These are phyloP conservation scores for Scolecobasidium constrictum DNA, from an alignment of 2,329 filamentous ascomycete genomes.

Conservation along the genomic window DNA sequence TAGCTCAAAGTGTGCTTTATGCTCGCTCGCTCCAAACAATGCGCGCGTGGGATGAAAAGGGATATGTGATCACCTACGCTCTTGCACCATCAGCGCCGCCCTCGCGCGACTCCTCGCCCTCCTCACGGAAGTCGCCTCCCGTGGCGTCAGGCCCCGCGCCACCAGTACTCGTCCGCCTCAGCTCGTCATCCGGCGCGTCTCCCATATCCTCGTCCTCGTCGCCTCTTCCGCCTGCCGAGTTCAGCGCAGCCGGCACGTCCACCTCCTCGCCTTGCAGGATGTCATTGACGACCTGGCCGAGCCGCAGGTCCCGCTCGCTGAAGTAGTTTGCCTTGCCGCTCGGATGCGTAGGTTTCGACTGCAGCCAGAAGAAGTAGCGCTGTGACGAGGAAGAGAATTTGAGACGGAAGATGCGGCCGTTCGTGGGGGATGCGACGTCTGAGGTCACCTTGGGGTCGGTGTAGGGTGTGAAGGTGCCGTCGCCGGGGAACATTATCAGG, in stretches of 20 bases:
- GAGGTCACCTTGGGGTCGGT: constrained; percentile 42
- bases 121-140: constrained; percentile 81
- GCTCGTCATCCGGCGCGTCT: constrained; percentile 40
- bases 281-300: constrained; percentile 76
- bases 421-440: constrained; percentile 53
- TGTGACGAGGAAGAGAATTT: constrained; percentile 91
- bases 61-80: constrained; percentile 76
- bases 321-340: constrained; percentile 64
- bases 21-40: background rate
- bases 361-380: constrained; percentile 90
- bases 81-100: constrained; percentile 92
- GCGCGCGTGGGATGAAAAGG: background rate
- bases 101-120: constrained; percentile 78
- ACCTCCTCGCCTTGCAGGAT: constrained; percentile 84
- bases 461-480: constrained; percentile 80
- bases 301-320: constrained; percentile 74
- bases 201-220: constrained; percentile 34
- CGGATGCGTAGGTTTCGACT: constrained; percentile 73
- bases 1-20: background rate
- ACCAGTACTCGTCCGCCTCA: constrained; percentile 41
- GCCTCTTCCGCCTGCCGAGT: constrained; percentile 37
- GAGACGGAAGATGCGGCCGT: constrained; percentile 84
- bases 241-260: constrained; percentile 62
- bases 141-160: constrained; percentile 81
- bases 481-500: constrained; percentile 84